A percentile compares a stretch with the other conserved stretches of the same genome.
These are phyloP conservation scores for Zanthoxylum bungeanum DNA, from an alignment of 345 rosid species.

Conservation along the genomic window DNA sequence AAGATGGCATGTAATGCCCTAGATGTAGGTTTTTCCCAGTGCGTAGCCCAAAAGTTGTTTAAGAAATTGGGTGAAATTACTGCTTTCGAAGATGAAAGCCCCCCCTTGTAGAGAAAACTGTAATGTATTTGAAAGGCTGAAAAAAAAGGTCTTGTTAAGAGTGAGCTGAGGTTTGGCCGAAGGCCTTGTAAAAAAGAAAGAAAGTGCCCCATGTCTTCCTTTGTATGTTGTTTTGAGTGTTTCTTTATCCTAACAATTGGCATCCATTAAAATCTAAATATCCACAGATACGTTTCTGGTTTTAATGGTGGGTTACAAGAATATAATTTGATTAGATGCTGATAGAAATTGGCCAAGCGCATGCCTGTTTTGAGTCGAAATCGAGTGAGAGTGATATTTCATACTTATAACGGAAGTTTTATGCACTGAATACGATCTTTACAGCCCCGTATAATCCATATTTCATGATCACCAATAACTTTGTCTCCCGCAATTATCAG, in stretches of 20 bases:
- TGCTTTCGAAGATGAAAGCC: constrained; percentile 41
- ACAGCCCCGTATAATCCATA: too few species aligned
- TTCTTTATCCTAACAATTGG: background rate
- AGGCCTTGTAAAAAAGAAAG: constrained; percentile 33
- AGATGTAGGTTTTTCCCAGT: constrained; percentile 25
- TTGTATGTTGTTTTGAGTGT: background rate
- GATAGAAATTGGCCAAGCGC: too few species aligned
- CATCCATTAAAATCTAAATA: background rate
- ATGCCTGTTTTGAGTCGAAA: too few species aligned
- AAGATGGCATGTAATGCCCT: constrained; percentile 19
- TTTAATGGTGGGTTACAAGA: too few species aligned
- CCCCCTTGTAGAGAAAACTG: constrained; percentile 31
- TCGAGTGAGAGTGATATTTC: too few species aligned
- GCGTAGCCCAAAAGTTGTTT: constrained; percentile 21
- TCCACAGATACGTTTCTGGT: too few species aligned
- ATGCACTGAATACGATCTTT: too few species aligned
- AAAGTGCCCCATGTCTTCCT: constrained; percentile 6
- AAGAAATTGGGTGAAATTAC: constrained; percentile 16
- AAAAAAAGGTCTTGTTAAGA: constrained; percentile 2
- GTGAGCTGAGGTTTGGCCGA: constrained; percentile 32
- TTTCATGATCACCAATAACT: background rate
- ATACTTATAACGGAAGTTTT: too few species aligned
- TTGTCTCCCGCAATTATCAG: too few species aligned
- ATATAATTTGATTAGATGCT: too few species aligned
- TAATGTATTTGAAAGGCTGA: constrained; percentile 14